Conservation (phyloP, 2,329 filamentous ascomycete genomes). For the Aspergillus transmontanensis region DNA sequence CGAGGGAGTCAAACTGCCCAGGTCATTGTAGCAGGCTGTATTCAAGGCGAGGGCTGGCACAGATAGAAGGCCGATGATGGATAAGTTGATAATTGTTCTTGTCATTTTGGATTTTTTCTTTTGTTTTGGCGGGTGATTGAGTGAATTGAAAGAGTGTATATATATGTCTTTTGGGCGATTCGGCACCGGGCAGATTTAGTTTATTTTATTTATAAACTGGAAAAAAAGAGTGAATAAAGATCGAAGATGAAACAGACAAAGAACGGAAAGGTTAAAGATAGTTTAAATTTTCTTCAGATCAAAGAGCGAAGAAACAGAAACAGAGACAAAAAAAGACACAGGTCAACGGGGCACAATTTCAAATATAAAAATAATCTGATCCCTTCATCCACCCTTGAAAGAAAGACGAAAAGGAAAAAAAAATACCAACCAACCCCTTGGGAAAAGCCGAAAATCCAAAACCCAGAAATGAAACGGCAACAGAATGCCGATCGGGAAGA, state of each 20-base stretch:
- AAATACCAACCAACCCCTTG: conserved; percentile 12
- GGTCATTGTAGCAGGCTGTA: conserved; percentile 14
- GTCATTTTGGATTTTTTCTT: conserved; percentile 1
- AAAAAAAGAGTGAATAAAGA: not conserved
- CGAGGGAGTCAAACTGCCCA: conserved; percentile 5
- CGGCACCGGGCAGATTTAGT: not conserved
- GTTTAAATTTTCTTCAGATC: not conserved
- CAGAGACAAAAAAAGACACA: not conserved
- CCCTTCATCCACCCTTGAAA: not conserved
- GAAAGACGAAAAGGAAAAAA: not conserved
- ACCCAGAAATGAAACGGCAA: conserved; percentile 21
- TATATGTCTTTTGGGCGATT: not conserved
- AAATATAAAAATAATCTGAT: not conserved
- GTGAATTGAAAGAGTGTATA: not conserved
- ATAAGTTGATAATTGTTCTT: conserved; percentile 6
- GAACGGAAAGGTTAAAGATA: conserved; percentile 2
- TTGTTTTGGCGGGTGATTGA: not conserved
- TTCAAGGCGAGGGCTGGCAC: conserved; percentile 4
- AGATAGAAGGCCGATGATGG: conserved; percentile 9
- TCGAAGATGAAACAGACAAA: not conserved
- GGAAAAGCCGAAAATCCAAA: conserved; percentile 3
- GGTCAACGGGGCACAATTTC: too few species aligned
- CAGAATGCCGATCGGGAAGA: conserved; percentile 21
- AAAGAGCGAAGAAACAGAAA: not conserved
- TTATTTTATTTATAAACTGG: not conserved